Base-by-base conservation (phyloP, 2,329 filamentous ascomycete species). In the Neonectria faginata region DNA sequence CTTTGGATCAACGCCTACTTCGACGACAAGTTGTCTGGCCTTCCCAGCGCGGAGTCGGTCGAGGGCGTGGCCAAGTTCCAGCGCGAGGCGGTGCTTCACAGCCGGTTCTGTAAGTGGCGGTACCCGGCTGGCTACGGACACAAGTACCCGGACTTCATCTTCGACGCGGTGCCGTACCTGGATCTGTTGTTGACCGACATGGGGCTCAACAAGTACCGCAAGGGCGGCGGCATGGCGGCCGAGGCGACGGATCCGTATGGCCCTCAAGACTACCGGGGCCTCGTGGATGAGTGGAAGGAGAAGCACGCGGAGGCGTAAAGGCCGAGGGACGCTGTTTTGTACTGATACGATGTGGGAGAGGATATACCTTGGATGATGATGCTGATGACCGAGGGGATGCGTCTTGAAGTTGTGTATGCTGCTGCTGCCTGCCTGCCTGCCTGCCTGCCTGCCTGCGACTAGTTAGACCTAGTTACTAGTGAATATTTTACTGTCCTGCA, bases 131-230 rank as follows among this genome's bases (percentile, higher is more conserved):
- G 91, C 0, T 89, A 88, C 72, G 91, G 91, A 1, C 82, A 80
- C 42, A 84, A 82, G 73, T 82, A 85, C 62, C 89, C 89, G 0
- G 91, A 92, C 75, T 89, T 94, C 68, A 89, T 92, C 18, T 94
- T 95, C 73, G 92, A 96, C 76, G 86, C 86, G 0, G 75, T 95
- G 58, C 91, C 91, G 4, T 96, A 93, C 63, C 75, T 93, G 18
- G 92, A 94, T 76, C 72, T 90, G 72, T 75, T 95, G 73, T 74
- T 92, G 64, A 78, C 80, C 5, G 92, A 95, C 75, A 71, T 94
- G 60, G 90, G 87, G 0, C 76, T 94, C 59, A 79, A 83, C 18
- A 79, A 80, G 14, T 81, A 85, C 67, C 79, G 88, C 36, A 91
- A 91, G 79, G 77, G 82, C 10, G 83, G 85, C 1, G 83, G 85